Evolutionary conservation across 352 stramenopile species (phyloP).

Genomic region (Pythium aristosporum): DNA sequence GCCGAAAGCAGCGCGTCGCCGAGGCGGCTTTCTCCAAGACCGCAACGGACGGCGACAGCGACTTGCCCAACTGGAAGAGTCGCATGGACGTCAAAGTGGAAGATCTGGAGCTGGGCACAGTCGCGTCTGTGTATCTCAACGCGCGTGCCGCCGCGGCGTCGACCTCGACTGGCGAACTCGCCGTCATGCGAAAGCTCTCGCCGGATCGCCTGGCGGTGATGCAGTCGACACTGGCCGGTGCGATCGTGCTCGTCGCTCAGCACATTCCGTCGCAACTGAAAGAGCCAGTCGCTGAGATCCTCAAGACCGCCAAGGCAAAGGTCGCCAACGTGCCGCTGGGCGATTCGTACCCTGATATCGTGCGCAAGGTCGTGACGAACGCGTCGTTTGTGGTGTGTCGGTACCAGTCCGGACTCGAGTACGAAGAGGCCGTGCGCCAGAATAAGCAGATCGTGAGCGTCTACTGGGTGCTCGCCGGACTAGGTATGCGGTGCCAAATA

Average conservation of each 20-base stretch:
- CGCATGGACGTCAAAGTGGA: constrained; percentile 21
- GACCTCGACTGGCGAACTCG: constrained; percentile 22
- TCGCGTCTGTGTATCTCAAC: constrained; percentile 20
- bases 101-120: constrained; percentile 10
- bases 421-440: constrained; percentile 69
- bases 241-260: constrained; percentile 72
- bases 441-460: constrained; percentile 76
- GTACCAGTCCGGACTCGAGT: constrained; percentile 80
- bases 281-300: constrained; percentile 59
- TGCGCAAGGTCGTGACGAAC: constrained; percentile 75
- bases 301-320: constrained; percentile 73
- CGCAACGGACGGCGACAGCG: background rate
- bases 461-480: constrained; percentile 72
- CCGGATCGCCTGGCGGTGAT: constrained; percentile 51
- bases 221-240: constrained; percentile 47
- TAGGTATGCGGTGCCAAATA: constrained; percentile 9
- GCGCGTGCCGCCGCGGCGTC: constrained; percentile 1
- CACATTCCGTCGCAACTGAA: constrained; percentile 69
- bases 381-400: constrained; percentile 81
- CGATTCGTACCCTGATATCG: constrained; percentile 73
- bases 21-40: constrained; percentile 40
- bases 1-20: constrained; percentile 44
- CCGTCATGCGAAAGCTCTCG: constrained; percentile 20
- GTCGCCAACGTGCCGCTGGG: constrained; percentile 75
- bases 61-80: constrained; percentile 24